phyloP scores from a whole-genome alignment of 163 green algal species.

The Chlorella variabilis region DNA sequence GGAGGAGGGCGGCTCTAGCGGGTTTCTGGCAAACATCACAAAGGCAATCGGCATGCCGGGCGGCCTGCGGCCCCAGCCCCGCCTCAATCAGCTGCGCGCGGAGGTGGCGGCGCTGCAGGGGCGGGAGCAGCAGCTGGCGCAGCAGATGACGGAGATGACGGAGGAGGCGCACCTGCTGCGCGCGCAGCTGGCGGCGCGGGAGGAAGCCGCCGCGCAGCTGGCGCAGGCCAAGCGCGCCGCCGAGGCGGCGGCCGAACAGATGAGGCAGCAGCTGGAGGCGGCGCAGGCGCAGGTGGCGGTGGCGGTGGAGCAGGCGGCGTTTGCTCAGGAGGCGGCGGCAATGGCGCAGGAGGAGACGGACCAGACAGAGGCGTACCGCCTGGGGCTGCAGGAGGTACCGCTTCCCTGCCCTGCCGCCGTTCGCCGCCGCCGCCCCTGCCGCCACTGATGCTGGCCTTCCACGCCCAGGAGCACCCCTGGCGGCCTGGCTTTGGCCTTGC shows the following conservation, averaged over 20 bases:
- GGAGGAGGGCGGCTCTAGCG: background rate
- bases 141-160: background rate
- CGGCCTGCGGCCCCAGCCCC: background rate
- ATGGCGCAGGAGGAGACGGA: background rate
- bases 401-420: too few relatives aligned
- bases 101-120: slow-evolving; percentile 4
- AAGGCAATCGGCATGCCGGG: background rate
- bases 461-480: too few relatives aligned
- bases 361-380: slow-evolving; percentile 4
- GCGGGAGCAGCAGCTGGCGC: slow-evolving; percentile 9
- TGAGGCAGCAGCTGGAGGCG: background rate
- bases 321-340: background rate
- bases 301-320: slow-evolving; percentile 10
- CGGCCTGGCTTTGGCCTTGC: too few relatives aligned
- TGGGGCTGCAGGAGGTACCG: slow-evolving; percentile 7
- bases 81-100: slow-evolving; percentile 18
- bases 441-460: too few relatives aligned
- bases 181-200: slow-evolving; percentile 18
- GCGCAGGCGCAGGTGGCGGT: background rate
- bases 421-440: background rate
- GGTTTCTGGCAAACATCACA: too few relatives aligned
- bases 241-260: background rate
- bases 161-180: slow-evolving; percentile 2
- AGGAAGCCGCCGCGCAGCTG: background rate
- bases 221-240: background rate